Evolutionary conservation across 306 rosid genomes (phyloP), one percentile per base, ranked within the genome.

Genomic region (Gillenia trifoliata): DNA sequence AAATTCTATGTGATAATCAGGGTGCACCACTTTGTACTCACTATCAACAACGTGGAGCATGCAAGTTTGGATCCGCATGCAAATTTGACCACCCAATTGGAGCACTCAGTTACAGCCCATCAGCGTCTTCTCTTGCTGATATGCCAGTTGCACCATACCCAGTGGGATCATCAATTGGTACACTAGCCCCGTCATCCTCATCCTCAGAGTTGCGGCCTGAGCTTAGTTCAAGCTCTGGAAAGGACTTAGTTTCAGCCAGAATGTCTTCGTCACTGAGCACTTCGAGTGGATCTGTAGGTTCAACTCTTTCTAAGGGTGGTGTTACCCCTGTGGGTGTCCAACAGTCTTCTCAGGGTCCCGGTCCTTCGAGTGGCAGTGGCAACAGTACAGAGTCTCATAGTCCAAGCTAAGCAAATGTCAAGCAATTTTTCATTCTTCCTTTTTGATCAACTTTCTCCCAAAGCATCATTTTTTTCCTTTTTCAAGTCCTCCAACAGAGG

Each of bases 111-210:
- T 92, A 92, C 62, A 95, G 98, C 76, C 96, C 97, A 80, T 92
- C 98, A 52, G 92, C 98, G 23, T 95, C 96, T 64, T 95, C 99
- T 63, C 88, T 92, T 41, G 82, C 96, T 31, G 97, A 90, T 82
- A 89, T 95, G 88, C 97, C 97, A 2, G 99, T 90, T 63, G 92
- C 97, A 49, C 99, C 97, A 1, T 92, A 87, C 85, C 97, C 97
- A 38, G 92, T 94, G 75, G 96, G 97, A 84, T 94, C 97, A n/a
- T 83, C 95, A 57, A 71, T 85, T 13, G 97, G 89, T 31, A 90
- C 88, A 29, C 91, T 94, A 77, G 97, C 99, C 64, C 96, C 89
- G 3, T 89, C 98, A 50, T 92, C 93, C 56, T 88, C 97, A 36
- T 92, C 99, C 6, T 95, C 98, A 19, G 99, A 94, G 74, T 84